Conservation (phyloP, 768 basidiomycete genomes). For the Termitomyces sp. region DNA sequence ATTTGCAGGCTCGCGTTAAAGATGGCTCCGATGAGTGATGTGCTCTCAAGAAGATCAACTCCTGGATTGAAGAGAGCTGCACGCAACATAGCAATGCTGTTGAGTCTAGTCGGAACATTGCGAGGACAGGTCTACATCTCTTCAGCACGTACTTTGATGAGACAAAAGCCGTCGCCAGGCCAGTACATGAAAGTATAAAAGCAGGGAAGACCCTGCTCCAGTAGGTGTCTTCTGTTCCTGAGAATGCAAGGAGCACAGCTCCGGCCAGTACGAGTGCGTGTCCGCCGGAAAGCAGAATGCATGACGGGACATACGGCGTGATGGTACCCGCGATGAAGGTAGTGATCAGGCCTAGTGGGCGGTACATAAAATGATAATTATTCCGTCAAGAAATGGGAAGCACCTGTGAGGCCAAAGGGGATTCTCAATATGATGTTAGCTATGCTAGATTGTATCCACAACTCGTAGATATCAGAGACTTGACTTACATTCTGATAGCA, state of each 20-base stretch:
- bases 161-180: constrained; percentile 34
- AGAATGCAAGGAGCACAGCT: constrained; percentile 32
- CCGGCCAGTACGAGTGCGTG: constrained; percentile 28
- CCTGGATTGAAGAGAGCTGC: constrained; percentile 36
- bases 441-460: background rate
- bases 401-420: constrained; percentile 30
- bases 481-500: constrained; percentile 26
- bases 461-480: background rate
- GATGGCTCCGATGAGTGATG: constrained; percentile 41
- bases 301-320: constrained; percentile 25
- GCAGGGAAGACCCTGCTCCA: constrained; percentile 41
- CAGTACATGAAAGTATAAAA: constrained; percentile 34
- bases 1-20: constrained; percentile 50
- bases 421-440: constrained; percentile 16
- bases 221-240: constrained; percentile 31
- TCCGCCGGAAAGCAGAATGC: constrained; percentile 36
- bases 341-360: constrained; percentile 18
- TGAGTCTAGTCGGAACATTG: background rate
- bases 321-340: constrained; percentile 33
- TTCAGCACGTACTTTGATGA: constrained; percentile 35
- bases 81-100: constrained; percentile 43
- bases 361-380: no score
- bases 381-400: background rate
- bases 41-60: constrained; percentile 21
- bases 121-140: background rate